Percentiles rank a stretch among this genome's conserved stretches.
These are phyloP conservation scores for Neostapfia colusana DNA, from an alignment of 176 grass and related monocot species.

Conservation along the genomic window DNA sequence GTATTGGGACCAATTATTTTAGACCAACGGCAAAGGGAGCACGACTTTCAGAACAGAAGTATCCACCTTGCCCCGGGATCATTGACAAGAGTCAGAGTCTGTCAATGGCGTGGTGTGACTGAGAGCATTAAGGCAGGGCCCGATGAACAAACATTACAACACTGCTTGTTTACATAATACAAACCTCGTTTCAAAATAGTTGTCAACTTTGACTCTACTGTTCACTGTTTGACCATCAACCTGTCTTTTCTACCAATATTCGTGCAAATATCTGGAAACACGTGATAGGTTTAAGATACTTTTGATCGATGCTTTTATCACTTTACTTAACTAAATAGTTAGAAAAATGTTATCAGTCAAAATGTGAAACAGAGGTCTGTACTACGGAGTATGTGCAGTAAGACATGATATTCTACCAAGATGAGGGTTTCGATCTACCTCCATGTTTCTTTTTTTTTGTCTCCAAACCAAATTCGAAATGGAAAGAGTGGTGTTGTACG, in stretches of 20 bases:
- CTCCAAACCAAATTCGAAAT: background rate
- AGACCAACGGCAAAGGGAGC: constrained; percentile 21
- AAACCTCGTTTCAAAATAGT: too few relatives aligned
- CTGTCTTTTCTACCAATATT: too few relatives aligned
- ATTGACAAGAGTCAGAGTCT: background rate
- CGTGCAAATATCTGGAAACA: too few relatives aligned
- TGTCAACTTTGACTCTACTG: too few relatives aligned
- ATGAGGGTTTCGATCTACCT: background rate
- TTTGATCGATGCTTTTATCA: too few relatives aligned
- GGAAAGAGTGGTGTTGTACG: background rate
- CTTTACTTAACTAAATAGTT: too few relatives aligned
- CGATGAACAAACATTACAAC: background rate
- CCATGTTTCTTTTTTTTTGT: background rate
- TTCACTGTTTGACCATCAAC: too few relatives aligned
- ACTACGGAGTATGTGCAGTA: background rate
- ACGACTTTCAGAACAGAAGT: constrained; percentile 6
- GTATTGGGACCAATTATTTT: constrained; percentile 24
- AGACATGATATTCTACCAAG: constrained; percentile 24
- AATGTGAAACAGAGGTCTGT: too few relatives aligned
- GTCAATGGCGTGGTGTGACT: background rate
- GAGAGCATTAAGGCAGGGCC: background rate
- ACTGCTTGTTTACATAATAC: too few relatives aligned
- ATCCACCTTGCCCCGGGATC: background rate
- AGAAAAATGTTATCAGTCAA: too few relatives aligned
- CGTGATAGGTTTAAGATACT: too few relatives aligned